These are phyloP conservation scores for Calycina herbarum DNA, from an alignment of 2,329 filamentous ascomycete species.

Conservation along the genomic window DNA sequence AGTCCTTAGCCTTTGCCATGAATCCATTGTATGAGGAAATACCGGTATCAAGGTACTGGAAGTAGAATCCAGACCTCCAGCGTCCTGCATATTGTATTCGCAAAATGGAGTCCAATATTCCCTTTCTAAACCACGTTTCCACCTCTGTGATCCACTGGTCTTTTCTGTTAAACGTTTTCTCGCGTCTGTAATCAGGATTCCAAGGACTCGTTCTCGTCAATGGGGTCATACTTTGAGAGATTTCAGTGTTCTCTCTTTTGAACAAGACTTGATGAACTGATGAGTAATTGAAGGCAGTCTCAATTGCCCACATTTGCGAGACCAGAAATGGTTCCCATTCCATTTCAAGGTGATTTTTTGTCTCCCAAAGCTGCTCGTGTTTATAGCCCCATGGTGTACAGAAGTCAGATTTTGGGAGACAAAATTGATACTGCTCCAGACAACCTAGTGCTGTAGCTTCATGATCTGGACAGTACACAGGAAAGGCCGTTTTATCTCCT, in stretches of 20 bases:
- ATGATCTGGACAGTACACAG: neutral
- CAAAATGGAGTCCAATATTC: neutral
- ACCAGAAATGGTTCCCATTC: neutral
- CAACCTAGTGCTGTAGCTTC: neutral
- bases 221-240: neutral
- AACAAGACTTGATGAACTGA: neutral
- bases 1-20: no score
- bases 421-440: conserved; percentile 3
- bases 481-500: no score
- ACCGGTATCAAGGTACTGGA: neutral
- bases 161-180: no score
- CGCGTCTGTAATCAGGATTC: neutral
- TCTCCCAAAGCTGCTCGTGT: no score
- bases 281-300: neutral
- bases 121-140: neutral
- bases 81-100: neutral
- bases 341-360: neutral
- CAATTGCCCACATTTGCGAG: neutral
- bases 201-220: neutral
- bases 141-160: conserved; percentile 1
- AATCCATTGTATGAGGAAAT: neutral
- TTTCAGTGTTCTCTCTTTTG: neutral
- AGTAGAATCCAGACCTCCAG: no score
- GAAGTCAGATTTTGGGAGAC: neutral
- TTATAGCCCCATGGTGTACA: neutral